Evolutionary conservation across 148 eudicot genomes (phyloP).

Genomic region (Silene latifolia): DNA sequence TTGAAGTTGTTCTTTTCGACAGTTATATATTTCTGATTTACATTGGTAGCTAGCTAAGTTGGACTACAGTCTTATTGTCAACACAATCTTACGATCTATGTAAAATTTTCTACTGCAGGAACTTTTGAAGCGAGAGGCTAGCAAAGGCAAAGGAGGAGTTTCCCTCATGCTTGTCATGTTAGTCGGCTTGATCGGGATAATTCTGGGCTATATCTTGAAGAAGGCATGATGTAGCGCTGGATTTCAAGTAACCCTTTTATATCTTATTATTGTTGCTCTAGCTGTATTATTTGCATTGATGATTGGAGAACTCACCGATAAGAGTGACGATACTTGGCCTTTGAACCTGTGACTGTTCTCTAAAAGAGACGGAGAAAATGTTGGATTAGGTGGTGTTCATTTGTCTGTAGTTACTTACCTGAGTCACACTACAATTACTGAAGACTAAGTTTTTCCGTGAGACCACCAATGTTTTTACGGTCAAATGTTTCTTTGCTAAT

Average conservation of each 20-base stretch:
- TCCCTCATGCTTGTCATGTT: conserved; percentile 48
- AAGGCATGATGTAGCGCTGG: conserved; percentile 29
- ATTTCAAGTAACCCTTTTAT: neutral
- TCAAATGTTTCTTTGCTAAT: neutral
- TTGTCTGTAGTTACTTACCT: neutral
- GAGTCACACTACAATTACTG: neutral
- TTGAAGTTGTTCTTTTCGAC: neutral
- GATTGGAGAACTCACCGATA: conserved; percentile 4
- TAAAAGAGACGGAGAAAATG: conserved; percentile 3
- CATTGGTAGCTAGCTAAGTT: neutral
- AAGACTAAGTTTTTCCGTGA: neutral
- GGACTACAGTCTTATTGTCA: neutral
- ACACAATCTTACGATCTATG: neutral
- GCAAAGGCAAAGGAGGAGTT: conserved; percentile 48
- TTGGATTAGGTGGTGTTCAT: neutral
- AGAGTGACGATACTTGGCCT: conserved; percentile 16
- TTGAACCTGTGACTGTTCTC: neutral
- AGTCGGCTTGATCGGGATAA: conserved; percentile 54
- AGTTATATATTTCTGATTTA: neutral
- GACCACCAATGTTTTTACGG: neutral
- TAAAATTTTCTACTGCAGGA: conserved; percentile 39
- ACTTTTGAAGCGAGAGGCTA: conserved; percentile 51
- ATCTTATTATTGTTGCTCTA: conserved; percentile 9
- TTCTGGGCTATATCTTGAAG: conserved; percentile 63
- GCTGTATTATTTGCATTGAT: conserved; percentile 21